These are phyloP conservation scores for Septoria linicola DNA, from an alignment of 2,329 filamentous ascomycete species.

Conservation along the genomic window DNA sequence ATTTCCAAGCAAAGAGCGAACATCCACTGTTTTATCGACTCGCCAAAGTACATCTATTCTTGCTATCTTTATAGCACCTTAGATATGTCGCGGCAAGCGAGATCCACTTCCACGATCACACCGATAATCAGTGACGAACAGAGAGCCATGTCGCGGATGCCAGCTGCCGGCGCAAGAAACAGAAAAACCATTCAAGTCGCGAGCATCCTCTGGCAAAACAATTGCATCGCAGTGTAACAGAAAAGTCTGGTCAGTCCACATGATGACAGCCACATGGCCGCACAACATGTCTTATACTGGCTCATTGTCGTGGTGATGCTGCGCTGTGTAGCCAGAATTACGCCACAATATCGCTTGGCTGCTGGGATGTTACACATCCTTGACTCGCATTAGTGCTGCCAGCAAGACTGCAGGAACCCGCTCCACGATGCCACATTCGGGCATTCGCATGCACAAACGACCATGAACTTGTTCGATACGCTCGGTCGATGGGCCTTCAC, in stretches of 20 bases:
- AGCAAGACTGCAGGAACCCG: slow-evolving; percentile 26
- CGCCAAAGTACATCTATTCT: slow-evolving; percentile 3
- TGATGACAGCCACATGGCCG: slow-evolving; percentile 6
- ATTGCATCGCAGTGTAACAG: slow-evolving; percentile 1
- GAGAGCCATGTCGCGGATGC: neutral
- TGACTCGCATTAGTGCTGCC: slow-evolving; percentile 19
- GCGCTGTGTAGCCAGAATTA: slow-evolving; percentile 8
- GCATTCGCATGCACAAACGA: slow-evolving; percentile 22
- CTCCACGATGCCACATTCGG: slow-evolving; percentile 18
- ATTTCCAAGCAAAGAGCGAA: neutral
- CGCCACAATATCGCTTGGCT: slow-evolving; percentile 18
- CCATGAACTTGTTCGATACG: slow-evolving; percentile 19
- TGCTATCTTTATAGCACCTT: neutral
- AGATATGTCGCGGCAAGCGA: slow-evolving; percentile 1
- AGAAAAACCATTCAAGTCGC: too few species aligned
- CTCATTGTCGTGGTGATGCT: slow-evolving; percentile 9
- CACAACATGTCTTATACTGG: slow-evolving; percentile 2
- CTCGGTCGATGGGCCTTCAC: slow-evolving; percentile 13
- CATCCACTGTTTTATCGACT: slow-evolving; percentile 11
- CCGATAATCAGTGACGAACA: slow-evolving; percentile 1
- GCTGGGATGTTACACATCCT: slow-evolving; percentile 13
- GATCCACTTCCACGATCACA: slow-evolving; percentile 12
- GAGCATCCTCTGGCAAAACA: neutral
- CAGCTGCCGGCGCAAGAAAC: neutral
- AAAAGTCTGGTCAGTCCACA: neutral